A percentile compares a stretch with the other conserved stretches of the same genome.
phyloP scores from a whole-genome alignment of 345 rosid species.

The Nephelium lappaceum region DNA sequence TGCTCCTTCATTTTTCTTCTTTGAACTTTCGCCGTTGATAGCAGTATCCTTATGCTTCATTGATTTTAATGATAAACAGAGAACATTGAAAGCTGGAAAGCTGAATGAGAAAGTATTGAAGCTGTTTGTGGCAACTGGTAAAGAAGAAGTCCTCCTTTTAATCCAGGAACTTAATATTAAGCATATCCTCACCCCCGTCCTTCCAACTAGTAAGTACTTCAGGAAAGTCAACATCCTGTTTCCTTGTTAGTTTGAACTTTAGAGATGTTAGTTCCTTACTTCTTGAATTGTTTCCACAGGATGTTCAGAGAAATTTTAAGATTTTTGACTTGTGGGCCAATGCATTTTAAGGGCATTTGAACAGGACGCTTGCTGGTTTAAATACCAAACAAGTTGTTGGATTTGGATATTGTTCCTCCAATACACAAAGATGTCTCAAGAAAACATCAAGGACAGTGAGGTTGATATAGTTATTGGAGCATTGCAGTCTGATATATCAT shows the following conservation, averaged over 20 bases:
- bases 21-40: not conserved
- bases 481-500: constrained; percentile 67
- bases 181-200: constrained; percentile 56
- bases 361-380: constrained; percentile 9
- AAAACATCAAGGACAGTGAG: constrained; percentile 60
- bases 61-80: constrained; percentile 46
- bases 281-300: constrained; percentile 39
- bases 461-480: constrained; percentile 95
- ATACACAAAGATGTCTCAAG: constrained; percentile 51
- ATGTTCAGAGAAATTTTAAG: constrained; percentile 69
- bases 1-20: not conserved
- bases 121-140: constrained; percentile 72
- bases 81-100: constrained; percentile 86
- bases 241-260: constrained; percentile 2
- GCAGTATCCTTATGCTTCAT: not conserved
- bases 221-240: not conserved
- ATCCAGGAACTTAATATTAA: constrained; percentile 66
- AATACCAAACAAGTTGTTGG: constrained; percentile 18
- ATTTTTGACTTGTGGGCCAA: not conserved
- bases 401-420: constrained; percentile 8
- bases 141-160: constrained; percentile 67
- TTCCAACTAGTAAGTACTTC: constrained; percentile 75
- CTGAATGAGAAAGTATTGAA: constrained; percentile 70
- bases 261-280: constrained; percentile 11
- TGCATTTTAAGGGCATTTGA: constrained; percentile 4